Evolutionary conservation across 192 early-diverging fungal genomes (phyloP), one percentile per base, ranked within the genome.

Genomic region (Allomyces javanicus): DNA sequence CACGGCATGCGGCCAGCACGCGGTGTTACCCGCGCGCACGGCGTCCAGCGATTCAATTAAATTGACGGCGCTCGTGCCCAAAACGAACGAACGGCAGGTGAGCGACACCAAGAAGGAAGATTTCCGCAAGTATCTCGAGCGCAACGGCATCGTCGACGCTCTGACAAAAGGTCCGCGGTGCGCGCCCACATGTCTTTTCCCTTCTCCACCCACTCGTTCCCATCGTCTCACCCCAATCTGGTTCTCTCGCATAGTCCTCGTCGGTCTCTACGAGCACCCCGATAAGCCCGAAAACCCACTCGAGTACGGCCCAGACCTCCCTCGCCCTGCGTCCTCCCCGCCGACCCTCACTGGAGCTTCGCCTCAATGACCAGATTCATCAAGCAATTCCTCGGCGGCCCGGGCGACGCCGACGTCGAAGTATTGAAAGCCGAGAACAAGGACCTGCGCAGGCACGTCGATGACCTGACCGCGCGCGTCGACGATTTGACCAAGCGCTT

Each of bases 71-170:
- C 33, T 7, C 33, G 3, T 40, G 33, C 0, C 33, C n/a, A n/a
- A n/a, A 7, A 40, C 7, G 7, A 40, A 40, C 33, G 33, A 7
- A 0, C 33, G 9, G 9, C 44, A 65, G 65, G 65, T 44, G 21
- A 44, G 26, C 62, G 79, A 83, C 68, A 81, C 79, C 61, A 84
- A 81, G 71, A 84, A 84, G 67, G 82, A 84, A 64, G 82, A 81
- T 66, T 84, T 84, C 68, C 73, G 82, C 26, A 84, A 84, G 70
- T 84, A 84, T 70, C 72, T 84, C 25, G 82, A 84, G 68, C 77
- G 77, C 55, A 80, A 83, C 68, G 82, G 82, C 14, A 81, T 84
- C 68, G 79, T 84, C 58, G 82, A 84, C 69, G 74, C 82, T 14
- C 67, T 84, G 64, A 84, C 82, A 0, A 80, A 82, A 79, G 82